Evolutionary conservation across 2,329 filamentous ascomycete species (phyloP), one percentile per base, ranked within the genome.

Genomic region (Pochonia chlamydosporia): DNA sequence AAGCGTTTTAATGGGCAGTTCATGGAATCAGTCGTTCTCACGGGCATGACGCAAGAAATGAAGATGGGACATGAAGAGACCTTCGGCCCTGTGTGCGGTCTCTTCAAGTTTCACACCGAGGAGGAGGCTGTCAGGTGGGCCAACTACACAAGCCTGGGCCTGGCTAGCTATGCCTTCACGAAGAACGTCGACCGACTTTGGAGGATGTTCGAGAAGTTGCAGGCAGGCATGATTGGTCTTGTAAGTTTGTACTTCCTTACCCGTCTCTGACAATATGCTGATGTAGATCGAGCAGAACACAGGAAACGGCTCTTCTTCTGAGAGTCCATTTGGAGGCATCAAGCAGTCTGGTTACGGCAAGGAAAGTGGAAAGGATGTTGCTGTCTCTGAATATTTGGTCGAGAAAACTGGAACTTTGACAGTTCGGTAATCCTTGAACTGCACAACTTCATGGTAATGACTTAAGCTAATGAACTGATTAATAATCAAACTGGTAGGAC

Each of bases 111-210:
- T 60, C 74, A 84, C 25, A 81, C 76, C 0, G 85, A 89, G 61
- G 79, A 82, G 30, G 83, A 89, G 49, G 85, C 85, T 6, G 74
- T 87, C 10, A 69, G 76, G 46, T 66, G 82, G 46, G 84, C 85
- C 2, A 89, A 89, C 58, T 58, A 65, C 3, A 73, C 82, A 0
- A 81, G 85, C 50, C 83, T 87, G 36, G 85, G 85, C 2, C 73
- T 89, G 24, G 84, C 85, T 1, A 84, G 81, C 3, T 88, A 88
- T 64, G 85, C 87, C 66, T 88, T 82, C 66, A 84, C 65, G 37
- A 61, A 63, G 49, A 60, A 73, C 53, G 54, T 68, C 14, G 61
- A 61, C 30, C 55, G 71, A 4, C 58, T 65, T 9, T 70, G 65
- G 62, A 61, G 69, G 20, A 60, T 75, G 20, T 67, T 68, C 14